Base-by-base conservation (phyloP, 768 basidiomycete genomes). In the Rossbeevera mucosa region DNA sequence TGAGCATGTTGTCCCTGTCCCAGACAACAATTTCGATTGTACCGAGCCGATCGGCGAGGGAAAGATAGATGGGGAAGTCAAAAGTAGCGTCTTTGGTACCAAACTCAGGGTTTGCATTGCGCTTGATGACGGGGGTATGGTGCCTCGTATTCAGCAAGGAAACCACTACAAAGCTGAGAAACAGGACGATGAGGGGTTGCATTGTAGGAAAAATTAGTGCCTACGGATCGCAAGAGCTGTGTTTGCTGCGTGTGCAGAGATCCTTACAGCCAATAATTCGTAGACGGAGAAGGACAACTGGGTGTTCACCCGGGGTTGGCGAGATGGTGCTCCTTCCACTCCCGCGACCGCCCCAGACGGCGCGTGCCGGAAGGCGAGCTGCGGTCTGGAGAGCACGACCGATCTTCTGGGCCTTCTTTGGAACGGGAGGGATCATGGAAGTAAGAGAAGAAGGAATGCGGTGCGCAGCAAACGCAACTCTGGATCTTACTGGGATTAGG, bases 11-110 rank as follows among this genome's bases (percentile, higher is more conserved):
- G 69, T 97, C 94, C 73, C 87, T 93, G 70, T 94, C 94, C 94
- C 95, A 99, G 0, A 94, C 77, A 12, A 96, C 85, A 29, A 92
- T 74, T 69, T 97, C 94, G 40, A 97, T 60, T 2, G 79, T 82
- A 29, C 88, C 86, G 5, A 90, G 76, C 42, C 75, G 74, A 59
- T 88, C 86, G 0, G 85, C 84, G 24, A 88, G 77, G 14, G 85
- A 87, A 16, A 87, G 75, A 59, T 88, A 90, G 16, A 96, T 76
- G 0, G 92, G 88, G 59, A 94, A 91, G 53, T 95, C 90, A 65
- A 94, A 97, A 0, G 91, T 94, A 11, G 91, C 85, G 59, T 88
- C 82, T 54, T 83, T 83, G 11, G 83, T 55, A 0, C 73, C 58
- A 56, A 80, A 95, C 1, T 71, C 64, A 9, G 93, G 94, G 57